These are phyloP conservation scores for Malus hybrid DNA, from an alignment of 331 rosid genomes.

Conservation along the genomic window DNA sequence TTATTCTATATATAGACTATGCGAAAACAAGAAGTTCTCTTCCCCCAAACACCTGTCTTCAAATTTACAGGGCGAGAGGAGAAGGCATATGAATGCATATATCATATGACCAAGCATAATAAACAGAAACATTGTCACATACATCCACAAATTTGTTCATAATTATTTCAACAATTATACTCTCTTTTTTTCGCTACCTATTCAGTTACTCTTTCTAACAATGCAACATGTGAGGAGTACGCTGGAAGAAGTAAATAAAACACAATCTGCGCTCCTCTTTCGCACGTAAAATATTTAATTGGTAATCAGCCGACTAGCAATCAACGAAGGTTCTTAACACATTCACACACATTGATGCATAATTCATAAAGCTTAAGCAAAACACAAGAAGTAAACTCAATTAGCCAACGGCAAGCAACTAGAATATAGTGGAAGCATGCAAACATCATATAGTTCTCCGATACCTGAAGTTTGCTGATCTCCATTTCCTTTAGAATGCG, in stretches of 20 bases:
- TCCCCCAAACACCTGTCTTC: not conserved
- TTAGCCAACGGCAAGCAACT: not conserved
- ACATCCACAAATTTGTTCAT: not conserved
- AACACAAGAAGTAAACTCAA: not conserved
- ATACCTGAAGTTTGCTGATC: not conserved
- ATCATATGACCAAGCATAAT: not conserved
- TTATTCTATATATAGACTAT: not conserved
- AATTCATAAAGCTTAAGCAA: not conserved
- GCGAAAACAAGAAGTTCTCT: not conserved
- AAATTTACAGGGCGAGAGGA: not conserved
- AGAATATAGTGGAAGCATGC: not conserved
- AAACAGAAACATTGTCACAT: not conserved
- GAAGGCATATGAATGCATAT: not conserved
- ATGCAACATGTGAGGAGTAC: not conserved
- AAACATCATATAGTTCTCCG: not conserved
- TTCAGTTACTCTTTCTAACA: not conserved
- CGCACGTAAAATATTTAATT: not conserved
- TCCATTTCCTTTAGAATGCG: not conserved
- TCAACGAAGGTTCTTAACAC: not conserved
- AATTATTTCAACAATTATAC: not conserved
- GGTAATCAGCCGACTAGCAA: not conserved
- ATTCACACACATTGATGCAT: not conserved
- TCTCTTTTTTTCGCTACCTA: too few species aligned
- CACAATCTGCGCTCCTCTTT: not conserved
- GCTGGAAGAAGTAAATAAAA: too few species aligned